A percentile compares a stretch with the other conserved stretches of the same genome.
These are phyloP conservation scores for Areca catechu DNA, from an alignment of 176 grass and related monocot species.

Conservation along the genomic window DNA sequence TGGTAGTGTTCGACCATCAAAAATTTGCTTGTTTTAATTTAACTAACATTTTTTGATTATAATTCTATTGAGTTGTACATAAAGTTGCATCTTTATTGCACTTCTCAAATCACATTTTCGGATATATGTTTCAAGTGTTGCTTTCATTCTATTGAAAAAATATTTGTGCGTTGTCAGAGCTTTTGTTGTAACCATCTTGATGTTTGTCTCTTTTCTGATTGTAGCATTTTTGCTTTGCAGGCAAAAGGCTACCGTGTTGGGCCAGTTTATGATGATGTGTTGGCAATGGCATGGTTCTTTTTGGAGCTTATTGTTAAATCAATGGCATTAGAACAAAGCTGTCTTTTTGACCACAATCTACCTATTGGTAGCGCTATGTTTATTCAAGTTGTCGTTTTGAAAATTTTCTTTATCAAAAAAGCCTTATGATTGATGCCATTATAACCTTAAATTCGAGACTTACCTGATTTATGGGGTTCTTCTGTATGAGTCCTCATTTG, in stretches of 20 bases:
- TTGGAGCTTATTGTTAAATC: conserved; percentile 99
- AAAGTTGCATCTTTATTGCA: no score
- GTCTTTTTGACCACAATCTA: conserved; percentile 87
- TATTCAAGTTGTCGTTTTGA: conserved; percentile 10
- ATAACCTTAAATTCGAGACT: no score
- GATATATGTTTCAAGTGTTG: no score
- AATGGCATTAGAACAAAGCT: conserved; percentile 91
- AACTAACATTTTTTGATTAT: no score
- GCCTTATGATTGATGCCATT: no score
- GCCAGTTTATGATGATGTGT: conserved; percentile 99
- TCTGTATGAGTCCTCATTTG: no score
- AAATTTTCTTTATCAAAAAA: not conserved
- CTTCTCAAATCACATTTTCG: no score
- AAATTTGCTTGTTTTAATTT: no score
- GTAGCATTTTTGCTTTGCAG: conserved; percentile 29
- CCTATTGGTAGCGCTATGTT: conserved; percentile 50
- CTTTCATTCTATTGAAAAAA: no score
- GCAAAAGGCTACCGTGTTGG: conserved; percentile 99
- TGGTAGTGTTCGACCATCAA: no score
- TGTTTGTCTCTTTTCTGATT: not conserved
- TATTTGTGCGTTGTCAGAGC: conserved; percentile 1
- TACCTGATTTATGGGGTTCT: no score
- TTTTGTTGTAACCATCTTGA: not conserved
- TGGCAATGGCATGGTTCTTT: conserved; percentile 99
- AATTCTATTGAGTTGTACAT: no score